Percentiles rank a stretch among this genome's conserved stretches.
These are phyloP conservation scores for Leccinum disarticulatum DNA, from an alignment of 768 basidiomycete genomes.

Conservation along the genomic window DNA sequence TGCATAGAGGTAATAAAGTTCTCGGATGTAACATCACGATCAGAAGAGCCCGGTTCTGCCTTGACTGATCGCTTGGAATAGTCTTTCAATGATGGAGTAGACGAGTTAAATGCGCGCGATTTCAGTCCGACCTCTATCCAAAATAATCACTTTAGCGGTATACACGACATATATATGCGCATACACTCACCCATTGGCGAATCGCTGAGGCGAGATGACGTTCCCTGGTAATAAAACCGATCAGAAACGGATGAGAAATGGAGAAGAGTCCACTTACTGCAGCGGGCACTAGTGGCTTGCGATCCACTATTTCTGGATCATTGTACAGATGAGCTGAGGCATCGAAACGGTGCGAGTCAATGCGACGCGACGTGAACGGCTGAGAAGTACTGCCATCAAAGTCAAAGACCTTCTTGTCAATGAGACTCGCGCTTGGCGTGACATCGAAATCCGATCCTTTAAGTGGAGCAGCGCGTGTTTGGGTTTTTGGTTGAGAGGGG, in stretches of 20 bases:
- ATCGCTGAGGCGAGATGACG: slow-evolving; percentile 6
- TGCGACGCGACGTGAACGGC: slow-evolving; percentile 11
- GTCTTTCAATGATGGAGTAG: slow-evolving; percentile 8
- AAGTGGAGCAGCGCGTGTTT: neutral
- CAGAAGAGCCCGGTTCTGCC: slow-evolving; percentile 2
- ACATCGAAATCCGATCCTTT: slow-evolving; percentile 12
- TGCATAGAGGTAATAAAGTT: slow-evolving; percentile 7
- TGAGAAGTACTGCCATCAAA: slow-evolving; percentile 12
- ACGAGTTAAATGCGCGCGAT: slow-evolving; percentile 2
- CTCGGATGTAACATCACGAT: neutral
- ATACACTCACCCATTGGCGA: slow-evolving; percentile 27
- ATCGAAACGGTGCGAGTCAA: slow-evolving; percentile 13
- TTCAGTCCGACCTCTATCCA: slow-evolving; percentile 10
- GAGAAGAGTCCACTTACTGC: slow-evolving; percentile 8
- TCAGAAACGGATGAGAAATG: neutral
- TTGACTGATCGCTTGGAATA: slow-evolving; percentile 6
- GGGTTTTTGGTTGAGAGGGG: slow-evolving; percentile 11
- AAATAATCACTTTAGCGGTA: neutral
- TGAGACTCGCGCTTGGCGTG: slow-evolving; percentile 7
- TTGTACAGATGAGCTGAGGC: slow-evolving; percentile 6
- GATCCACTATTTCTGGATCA: slow-evolving; percentile 5
- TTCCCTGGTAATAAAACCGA: slow-evolving; percentile 5
- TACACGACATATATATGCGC: slow-evolving; percentile 1
- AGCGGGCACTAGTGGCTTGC: neutral
- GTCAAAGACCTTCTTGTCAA: slow-evolving; percentile 5